phyloP scores from a whole-genome alignment of 2,329 filamentous ascomycete genomes.

The Exophiala bonariae region DNA sequence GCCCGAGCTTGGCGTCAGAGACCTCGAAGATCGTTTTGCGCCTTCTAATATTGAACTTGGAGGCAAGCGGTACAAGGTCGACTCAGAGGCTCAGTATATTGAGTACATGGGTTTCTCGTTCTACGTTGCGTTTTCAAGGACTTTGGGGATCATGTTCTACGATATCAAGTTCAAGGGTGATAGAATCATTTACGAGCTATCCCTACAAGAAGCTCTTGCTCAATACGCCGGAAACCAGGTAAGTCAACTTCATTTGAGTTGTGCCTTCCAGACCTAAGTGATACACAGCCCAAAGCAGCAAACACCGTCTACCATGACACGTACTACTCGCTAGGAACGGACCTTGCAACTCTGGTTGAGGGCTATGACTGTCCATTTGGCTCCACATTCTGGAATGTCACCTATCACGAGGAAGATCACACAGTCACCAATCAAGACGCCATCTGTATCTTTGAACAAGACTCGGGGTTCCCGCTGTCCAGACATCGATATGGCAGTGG shows the following conservation, averaged over 20 bases:
- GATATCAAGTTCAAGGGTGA: constrained; percentile 52
- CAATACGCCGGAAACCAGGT: constrained; percentile 46
- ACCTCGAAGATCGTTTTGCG: constrained; percentile 12
- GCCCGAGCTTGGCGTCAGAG: constrained; percentile 12
- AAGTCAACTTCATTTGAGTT: background rate
- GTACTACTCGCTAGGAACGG: constrained; percentile 32
- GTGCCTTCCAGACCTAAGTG: background rate
- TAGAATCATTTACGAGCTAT: constrained; percentile 54
- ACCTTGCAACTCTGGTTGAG: constrained; percentile 29
- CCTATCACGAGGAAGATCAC: constrained; percentile 6
- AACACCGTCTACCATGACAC: constrained; percentile 33
- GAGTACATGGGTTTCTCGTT: constrained; percentile 16
- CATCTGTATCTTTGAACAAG: constrained; percentile 30
- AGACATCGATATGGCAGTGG: constrained; percentile 29
- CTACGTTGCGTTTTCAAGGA: constrained; percentile 13
- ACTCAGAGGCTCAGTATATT: constrained; percentile 13
- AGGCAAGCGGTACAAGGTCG: constrained; percentile 16
- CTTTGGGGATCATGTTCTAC: constrained; percentile 18
- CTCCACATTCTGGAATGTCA: constrained; percentile 13
- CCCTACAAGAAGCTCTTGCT: constrained; percentile 53
- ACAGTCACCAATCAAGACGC: constrained; percentile 32
- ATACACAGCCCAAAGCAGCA: constrained; percentile 25
- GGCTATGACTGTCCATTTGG: constrained; percentile 30
- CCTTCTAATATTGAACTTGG: constrained; percentile 15
- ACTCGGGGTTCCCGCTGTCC: constrained; percentile 31